A percentile compares a stretch with the other conserved stretches of the same genome.
Evolutionary conservation across 305 asterid genomes (phyloP).

Genomic region (Solanum hybrid): DNA sequence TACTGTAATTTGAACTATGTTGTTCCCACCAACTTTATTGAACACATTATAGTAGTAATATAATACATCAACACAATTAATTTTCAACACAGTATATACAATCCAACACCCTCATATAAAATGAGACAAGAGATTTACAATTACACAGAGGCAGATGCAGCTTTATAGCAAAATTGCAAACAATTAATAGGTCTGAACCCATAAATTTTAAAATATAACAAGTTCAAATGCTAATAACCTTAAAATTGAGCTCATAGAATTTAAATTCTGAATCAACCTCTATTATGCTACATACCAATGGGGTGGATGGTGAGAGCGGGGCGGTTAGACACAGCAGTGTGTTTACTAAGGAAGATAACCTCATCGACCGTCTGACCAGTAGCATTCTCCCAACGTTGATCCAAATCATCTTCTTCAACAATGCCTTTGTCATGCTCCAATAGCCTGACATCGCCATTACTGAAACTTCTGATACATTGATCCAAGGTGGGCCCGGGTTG

Average conservation of each 20-base stretch:
- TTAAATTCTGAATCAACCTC: not conserved
- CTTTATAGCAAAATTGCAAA: not conserved
- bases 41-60: not conserved
- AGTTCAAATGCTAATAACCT: not conserved
- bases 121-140: not conserved
- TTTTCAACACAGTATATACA: not conserved
- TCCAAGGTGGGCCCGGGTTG: conserved; percentile 47
- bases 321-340: conserved; percentile 72
- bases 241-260: not conserved
- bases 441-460: conserved; percentile 44
- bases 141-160: not conserved
- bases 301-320: conserved; percentile 90
- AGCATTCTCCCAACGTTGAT: conserved; percentile 68
- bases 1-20: not conserved
- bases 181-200: not conserved
- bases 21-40: not conserved
- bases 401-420: conserved; percentile 70
- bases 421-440: conserved; percentile 65
- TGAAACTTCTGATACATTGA: conserved; percentile 53
- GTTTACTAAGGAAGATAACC: conserved; percentile 65
- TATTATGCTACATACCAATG: conserved; percentile 35
- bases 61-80: not conserved
- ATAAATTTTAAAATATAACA: not conserved
- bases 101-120: not conserved
- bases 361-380: conserved; percentile 67